These are phyloP conservation scores for Emmonsiellopsis sp. DNA, from an alignment of 2,329 filamentous ascomycete genomes.

Conservation along the genomic window DNA sequence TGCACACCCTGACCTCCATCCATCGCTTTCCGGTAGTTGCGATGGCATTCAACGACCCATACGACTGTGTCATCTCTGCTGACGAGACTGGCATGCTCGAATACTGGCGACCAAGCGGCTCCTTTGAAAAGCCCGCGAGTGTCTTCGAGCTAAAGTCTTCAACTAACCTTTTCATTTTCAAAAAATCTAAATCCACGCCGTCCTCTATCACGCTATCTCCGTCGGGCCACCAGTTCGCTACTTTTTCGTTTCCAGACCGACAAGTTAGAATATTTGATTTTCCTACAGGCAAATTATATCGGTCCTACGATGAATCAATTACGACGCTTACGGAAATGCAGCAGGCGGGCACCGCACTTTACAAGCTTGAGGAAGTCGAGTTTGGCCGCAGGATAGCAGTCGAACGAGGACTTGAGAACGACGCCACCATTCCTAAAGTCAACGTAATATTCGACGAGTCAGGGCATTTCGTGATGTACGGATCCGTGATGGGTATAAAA, in stretches of 20 bases:
- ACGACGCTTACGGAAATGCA: constrained; percentile 89
- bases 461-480: constrained; percentile 88
- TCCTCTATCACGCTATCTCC: constrained; percentile 77
- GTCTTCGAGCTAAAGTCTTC: constrained; percentile 91
- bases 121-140: constrained; percentile 80
- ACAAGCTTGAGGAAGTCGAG: constrained; percentile 79
- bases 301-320: constrained; percentile 92
- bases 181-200: constrained; percentile 81
- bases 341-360: constrained; percentile 73
- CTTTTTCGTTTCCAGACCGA: constrained; percentile 85
- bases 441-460: constrained; percentile 96
- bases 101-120: constrained; percentile 74
- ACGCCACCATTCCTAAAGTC: constrained; percentile 56
- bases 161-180: constrained; percentile 93
- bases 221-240: constrained; percentile 73
- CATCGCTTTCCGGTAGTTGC: constrained; percentile 72
- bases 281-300: constrained; percentile 71
- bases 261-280: constrained; percentile 94
- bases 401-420: constrained; percentile 74
- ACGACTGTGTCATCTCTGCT: constrained; percentile 81
- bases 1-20: constrained; percentile 70
- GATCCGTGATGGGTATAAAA: constrained; percentile 84
- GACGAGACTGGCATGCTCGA: constrained; percentile 92
- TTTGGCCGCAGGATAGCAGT: constrained; percentile 81
- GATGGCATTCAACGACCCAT: constrained; percentile 82